Evolutionary conservation across 768 basidiomycete species (phyloP), one percentile per base, ranked within the genome.

Genomic region (Gloeopeniophorella convolvens): DNA sequence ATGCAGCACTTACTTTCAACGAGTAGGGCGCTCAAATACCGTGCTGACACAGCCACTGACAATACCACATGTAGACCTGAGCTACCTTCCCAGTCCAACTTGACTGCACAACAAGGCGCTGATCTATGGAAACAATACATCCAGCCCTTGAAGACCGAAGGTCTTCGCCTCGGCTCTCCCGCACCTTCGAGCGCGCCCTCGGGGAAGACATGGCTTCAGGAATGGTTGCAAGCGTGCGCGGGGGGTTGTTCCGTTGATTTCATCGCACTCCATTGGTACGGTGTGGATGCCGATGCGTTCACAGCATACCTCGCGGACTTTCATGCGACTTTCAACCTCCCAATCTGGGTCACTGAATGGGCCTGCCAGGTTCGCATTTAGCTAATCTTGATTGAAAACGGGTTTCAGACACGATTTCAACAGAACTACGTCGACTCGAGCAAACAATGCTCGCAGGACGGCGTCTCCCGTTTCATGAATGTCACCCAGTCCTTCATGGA

Each of bases 291-390:
- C 1, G 74, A 74, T 41, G 72, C 69, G 10, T 80, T 85, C 58
- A 73, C 73, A 42, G 68, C 66, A 13, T 75, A 78, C 60, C 56
- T 79, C 20, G 61, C 69, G 42, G 74, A 78, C 60, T 79, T 73
- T 56, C 69, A 78, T 57, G 47, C 68, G 9, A 74, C 75, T 4
- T 82, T 79, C 62, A 66, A 77, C 45, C 64, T 64, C 30, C 72
- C 77, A 4, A 62, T 81, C 13, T 81, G 79, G 79, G 72, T 81
- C 0, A 82, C 80, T 1, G 80, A 81, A 58, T 80, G 77, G 76
- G 74, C 75, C 0, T 78, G 76, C 55, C 76, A 67, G 62, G 65
- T 66, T n/a, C n/a, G n/a, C n/a, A n/a, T n/a, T n/a, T n/a, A n/a
- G n/a, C n/a, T n/a, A 24, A 3, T 55, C 35, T 37, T 20, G n/a